Evolutionary conservation across 1,284 basidiomycete genomes (phyloP).

Genomic region (Ustilago hordei): DNA sequence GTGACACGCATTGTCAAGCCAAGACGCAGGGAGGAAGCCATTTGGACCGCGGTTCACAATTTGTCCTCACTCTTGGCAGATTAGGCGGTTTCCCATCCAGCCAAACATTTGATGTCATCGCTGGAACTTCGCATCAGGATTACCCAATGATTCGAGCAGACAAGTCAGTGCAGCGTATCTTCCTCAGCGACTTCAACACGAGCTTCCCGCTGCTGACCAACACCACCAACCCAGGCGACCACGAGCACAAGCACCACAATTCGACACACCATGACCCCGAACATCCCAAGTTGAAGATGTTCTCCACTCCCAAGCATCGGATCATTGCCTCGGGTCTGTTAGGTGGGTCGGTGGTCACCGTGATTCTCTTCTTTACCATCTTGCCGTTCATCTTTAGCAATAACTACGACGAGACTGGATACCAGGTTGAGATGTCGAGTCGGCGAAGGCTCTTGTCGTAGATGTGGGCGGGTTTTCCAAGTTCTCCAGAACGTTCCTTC

Average conservation of each 20-base stretch:
- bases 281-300: constrained; percentile 38
- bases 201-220: constrained; percentile 41
- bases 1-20: constrained; percentile 65
- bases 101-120: constrained; percentile 60
- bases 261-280: constrained; percentile 12
- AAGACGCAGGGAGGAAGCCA: constrained; percentile 62
- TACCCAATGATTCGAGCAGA: constrained; percentile 65
- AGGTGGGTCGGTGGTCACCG: constrained; percentile 35
- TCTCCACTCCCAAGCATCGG: constrained; percentile 47
- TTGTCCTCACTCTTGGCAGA: constrained; percentile 45
- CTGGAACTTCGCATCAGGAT: constrained; percentile 64
- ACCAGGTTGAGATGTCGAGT: constrained; percentile 35
- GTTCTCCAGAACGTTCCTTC: background rate
- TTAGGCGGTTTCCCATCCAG: constrained; percentile 48
- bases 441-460: constrained; percentile 27
- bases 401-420: constrained; percentile 31
- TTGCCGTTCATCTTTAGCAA: constrained; percentile 38
- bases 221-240: constrained; percentile 53
- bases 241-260: constrained; percentile 20
- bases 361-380: constrained; percentile 38
- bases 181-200: constrained; percentile 51
- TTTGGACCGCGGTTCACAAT: constrained; percentile 61
- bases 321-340: constrained; percentile 46
- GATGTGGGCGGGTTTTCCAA: background rate
- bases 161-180: constrained; percentile 54